A percentile compares a stretch with the other conserved stretches of the same genome.
These are phyloP conservation scores for Wickerhamomyces sp. DNA, from an alignment of 1,139 yeast genomes.

Conservation along the genomic window DNA sequence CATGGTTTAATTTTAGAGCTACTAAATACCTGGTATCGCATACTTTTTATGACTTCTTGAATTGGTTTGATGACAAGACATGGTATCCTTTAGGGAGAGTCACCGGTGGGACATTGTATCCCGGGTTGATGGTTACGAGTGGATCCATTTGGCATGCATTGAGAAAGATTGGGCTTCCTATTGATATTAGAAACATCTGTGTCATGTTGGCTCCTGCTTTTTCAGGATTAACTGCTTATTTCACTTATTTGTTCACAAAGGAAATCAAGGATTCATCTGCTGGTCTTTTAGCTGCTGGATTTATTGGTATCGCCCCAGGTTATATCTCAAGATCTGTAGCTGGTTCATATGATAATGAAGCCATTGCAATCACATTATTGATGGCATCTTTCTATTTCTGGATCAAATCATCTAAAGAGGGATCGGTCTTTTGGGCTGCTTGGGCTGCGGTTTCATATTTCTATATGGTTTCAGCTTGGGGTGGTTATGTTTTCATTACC, in stretches of 20 bases:
- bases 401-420: conserved; percentile 90
- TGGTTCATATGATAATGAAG: conserved; percentile 98
- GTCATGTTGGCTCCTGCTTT: conserved; percentile 96
- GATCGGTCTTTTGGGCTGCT: conserved; percentile 82
- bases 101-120: conserved; percentile 97
- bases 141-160: conserved; percentile 81
- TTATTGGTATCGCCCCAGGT: conserved; percentile 98
- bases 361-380: conserved; percentile 92
- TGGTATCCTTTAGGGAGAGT: conserved; percentile 99
- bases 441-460: conserved; percentile 86
- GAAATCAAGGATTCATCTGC: conserved; percentile 91
- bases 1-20: conserved; percentile 98
- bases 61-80: conserved; percentile 98
- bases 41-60: conserved; percentile 84
- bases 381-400: conserved; percentile 96
- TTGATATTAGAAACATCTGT: conserved; percentile 93
- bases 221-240: conserved; percentile 87
- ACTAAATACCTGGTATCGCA: conserved; percentile 82
- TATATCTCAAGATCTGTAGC: conserved; percentile 98
- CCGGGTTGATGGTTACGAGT: conserved; percentile 97
- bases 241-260: conserved; percentile 82
- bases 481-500: conserved; percentile 98
- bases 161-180: conserved; percentile 66
- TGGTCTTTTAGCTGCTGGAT: conserved; percentile 86
- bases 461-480: conserved; percentile 99